Evolutionary conservation across 148 eudicot species (phyloP).

Genomic region (Amaranthus cruentus): DNA sequence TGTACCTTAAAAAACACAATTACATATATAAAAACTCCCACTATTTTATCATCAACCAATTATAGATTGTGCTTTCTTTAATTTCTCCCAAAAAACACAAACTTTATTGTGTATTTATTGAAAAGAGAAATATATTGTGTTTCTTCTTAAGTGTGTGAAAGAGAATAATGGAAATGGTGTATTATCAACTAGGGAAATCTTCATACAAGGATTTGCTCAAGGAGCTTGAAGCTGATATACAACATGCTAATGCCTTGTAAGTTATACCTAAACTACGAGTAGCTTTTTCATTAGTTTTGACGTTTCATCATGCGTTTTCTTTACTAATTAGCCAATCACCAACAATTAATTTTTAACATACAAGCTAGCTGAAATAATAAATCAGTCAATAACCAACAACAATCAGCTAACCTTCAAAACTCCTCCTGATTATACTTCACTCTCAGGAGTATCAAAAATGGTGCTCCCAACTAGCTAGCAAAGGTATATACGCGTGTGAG

Average conservation of each 20-base stretch:
- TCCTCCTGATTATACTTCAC: no score
- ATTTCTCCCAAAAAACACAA: background rate
- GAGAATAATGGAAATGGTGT: slow-evolving; percentile 56
- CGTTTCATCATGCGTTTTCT: no score
- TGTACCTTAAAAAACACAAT: slow-evolving; percentile 3
- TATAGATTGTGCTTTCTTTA: background rate
- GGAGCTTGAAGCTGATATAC: slow-evolving; percentile 76
- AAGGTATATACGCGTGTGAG: no score
- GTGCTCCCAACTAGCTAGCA: no score
- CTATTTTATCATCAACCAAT: background rate
- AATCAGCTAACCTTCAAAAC: no score
- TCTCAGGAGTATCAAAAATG: no score
- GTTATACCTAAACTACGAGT: slow-evolving; percentile 10
- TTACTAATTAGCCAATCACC: no score
- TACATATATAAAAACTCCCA: slow-evolving; percentile 14
- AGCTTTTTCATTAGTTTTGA: background rate
- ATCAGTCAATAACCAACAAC: no score
- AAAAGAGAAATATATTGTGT: background rate
- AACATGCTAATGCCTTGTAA: slow-evolving; percentile 80
- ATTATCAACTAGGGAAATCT: slow-evolving; percentile 53
- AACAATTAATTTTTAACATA: no score
- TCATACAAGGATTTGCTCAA: slow-evolving; percentile 63
- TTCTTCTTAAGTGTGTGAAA: background rate
- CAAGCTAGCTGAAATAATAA: no score
- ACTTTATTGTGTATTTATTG: background rate